Evolutionary conservation across 257 asterid species (phyloP).

Genomic region (Forsythia suspensa): DNA sequence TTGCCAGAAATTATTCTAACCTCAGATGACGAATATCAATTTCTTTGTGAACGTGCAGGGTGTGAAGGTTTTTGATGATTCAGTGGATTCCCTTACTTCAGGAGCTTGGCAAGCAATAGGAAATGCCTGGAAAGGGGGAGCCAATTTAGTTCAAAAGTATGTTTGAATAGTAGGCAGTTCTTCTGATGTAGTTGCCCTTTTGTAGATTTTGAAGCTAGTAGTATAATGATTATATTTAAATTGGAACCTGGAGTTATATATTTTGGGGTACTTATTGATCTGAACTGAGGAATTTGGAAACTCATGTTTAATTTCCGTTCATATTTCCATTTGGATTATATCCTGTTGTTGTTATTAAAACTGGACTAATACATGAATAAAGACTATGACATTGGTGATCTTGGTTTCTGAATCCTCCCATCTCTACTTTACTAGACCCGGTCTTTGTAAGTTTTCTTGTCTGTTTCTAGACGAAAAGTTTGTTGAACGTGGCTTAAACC

Average conservation of each 20-base stretch:
- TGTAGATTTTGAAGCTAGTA: no score
- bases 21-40: no score
- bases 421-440: background rate
- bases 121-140: slow-evolving; percentile 50
- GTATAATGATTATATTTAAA: no score
- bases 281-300: background rate
- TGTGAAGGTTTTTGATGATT: slow-evolving; percentile 39
- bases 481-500: background rate
- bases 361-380: background rate
- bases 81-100: slow-evolving; percentile 44
- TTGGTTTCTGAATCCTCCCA: background rate
- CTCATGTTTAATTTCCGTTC: background rate
- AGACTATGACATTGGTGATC: background rate
- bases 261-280: background rate
- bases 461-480: slow-evolving; percentile 7
- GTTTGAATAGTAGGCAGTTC: slow-evolving; percentile 10
- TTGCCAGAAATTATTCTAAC: no score
- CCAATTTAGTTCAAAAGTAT: slow-evolving; percentile 53
- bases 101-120: slow-evolving; percentile 60
- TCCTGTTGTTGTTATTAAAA: background rate
- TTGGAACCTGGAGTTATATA: background rate
- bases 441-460: background rate
- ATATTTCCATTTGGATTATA: background rate
- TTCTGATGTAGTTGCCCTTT: no score
- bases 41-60: slow-evolving; percentile 32